phyloP scores from a whole-genome alignment of 139 green algal genomes.

The Chlamydomonas incerta region DNA sequence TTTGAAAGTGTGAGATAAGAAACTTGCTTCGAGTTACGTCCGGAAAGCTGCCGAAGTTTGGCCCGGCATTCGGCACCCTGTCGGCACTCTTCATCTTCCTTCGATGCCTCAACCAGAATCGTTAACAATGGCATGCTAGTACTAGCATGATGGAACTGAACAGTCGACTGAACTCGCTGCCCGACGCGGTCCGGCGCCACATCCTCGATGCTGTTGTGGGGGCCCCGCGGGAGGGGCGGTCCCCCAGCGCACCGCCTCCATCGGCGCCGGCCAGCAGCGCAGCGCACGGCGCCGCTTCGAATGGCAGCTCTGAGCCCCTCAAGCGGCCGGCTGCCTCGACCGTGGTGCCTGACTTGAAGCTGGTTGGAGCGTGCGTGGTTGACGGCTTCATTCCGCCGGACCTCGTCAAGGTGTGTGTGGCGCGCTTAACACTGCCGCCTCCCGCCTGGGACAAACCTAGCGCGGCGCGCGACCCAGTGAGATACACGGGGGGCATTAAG shows the following conservation, averaged over 20 bases:
- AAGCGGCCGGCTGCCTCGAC: not conserved
- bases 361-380: slow-evolving; percentile 3
- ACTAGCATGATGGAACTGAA: slow-evolving; percentile 16
- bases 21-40: too few species aligned
- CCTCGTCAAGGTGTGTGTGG: not conserved
- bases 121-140: too few species aligned
- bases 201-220: slow-evolving; percentile 10
- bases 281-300: not conserved
- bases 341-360: not conserved
- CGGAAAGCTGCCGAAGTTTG: too few species aligned
- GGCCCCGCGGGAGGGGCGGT: too few species aligned
- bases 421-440: too few species aligned
- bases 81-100: too few species aligned
- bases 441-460: too few species aligned
- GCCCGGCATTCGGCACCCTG: too few species aligned
- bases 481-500: too few species aligned
- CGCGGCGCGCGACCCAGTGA: too few species aligned
- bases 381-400: not conserved
- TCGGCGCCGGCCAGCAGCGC: not conserved
- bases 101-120: too few species aligned
- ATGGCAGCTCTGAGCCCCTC: not conserved
- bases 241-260: not conserved
- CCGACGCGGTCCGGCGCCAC: not conserved
- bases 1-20: too few species aligned
- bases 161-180: not conserved